Evolutionary conservation across 2,329 filamentous ascomycete species (phyloP).

Genomic region (Sordariomycetes sp.): DNA sequence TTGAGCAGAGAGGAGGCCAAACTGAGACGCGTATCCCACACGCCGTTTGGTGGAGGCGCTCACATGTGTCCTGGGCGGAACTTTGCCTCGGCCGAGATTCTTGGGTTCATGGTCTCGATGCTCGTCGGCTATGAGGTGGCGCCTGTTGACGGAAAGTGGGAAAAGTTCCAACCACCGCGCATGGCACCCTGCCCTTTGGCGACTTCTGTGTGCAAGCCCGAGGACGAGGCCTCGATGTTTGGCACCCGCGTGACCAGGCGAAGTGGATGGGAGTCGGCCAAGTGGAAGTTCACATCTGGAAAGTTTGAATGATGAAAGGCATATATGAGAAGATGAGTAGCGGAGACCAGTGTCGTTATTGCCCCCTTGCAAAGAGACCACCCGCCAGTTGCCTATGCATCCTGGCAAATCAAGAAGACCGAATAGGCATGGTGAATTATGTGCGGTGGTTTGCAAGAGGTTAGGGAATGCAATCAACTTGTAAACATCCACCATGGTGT

Average conservation of each 20-base stretch:
- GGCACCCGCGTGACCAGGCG: conserved; percentile 6
- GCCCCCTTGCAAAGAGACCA: no score
- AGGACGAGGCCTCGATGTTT: conserved; percentile 4
- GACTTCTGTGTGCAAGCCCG: conserved; percentile 7
- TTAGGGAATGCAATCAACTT: no score
- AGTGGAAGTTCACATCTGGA: conserved; percentile 8
- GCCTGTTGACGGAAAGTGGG: conserved; percentile 7
- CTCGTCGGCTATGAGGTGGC: conserved; percentile 20
- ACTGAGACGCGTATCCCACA: conserved; percentile 10
- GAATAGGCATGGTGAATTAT: no score
- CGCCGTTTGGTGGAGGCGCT: conserved; percentile 22
- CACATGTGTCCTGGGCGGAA: conserved; percentile 22
- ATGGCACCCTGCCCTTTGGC: conserved; percentile 4
- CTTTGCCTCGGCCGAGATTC: conserved; percentile 22
- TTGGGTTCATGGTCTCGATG: conserved; percentile 17
- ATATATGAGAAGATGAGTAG: no score
- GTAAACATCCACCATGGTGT: no score
- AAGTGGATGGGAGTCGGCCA: conserved; percentile 7
- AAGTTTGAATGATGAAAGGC: no score
- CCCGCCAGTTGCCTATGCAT: no score
- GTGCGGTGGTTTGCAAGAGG: no score
- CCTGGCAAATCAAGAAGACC: no score
- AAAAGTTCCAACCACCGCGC: conserved; percentile 3
- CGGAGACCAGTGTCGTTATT: no score
- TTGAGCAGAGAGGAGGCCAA: conserved; percentile 4